These are phyloP conservation scores for Fusarium sp. DNA, from an alignment of 2,329 filamentous ascomycete species.

Conservation along the genomic window DNA sequence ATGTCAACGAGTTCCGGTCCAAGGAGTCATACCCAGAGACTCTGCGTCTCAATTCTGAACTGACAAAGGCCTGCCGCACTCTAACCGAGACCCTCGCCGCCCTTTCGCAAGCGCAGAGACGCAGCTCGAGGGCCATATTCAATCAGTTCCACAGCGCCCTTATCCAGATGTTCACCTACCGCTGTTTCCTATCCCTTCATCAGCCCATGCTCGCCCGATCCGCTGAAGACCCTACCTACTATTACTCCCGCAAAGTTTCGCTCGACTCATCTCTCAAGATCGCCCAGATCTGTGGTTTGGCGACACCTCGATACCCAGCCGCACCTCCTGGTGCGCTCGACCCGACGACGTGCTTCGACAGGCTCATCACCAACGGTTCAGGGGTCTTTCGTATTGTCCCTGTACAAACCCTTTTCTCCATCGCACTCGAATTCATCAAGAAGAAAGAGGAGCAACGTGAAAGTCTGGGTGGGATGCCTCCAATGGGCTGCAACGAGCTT, in stretches of 20 bases:
- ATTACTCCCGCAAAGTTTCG: conserved; percentile 65
- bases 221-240: conserved; percentile 59
- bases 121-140: conserved; percentile 32
- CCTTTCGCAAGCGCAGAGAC: conserved; percentile 49
- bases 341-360: conserved; percentile 48
- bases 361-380: conserved; percentile 55
- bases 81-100: conserved; percentile 49
- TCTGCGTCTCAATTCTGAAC: conserved; percentile 58
- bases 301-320: conserved; percentile 26
- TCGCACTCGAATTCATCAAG: conserved; percentile 60
- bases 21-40: conserved; percentile 60
- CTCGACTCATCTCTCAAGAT: conserved; percentile 57
- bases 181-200: conserved; percentile 66
- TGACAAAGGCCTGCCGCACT: conserved; percentile 54
- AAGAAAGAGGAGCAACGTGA: conserved; percentile 56
- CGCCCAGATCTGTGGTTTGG: conserved; percentile 48
- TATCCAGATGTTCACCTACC: conserved; percentile 58
- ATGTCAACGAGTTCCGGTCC: conserved; percentile 60
- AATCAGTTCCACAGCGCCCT: conserved; percentile 57
- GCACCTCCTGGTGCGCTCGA: conserved; percentile 32
- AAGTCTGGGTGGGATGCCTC: conserved; percentile 45
- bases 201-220: conserved; percentile 61
- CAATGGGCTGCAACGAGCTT: conserved; percentile 49
- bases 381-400: conserved; percentile 58
- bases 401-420: conserved; percentile 54